Evolutionary conservation across 75 land plant genomes (phyloP), one percentile per base, ranked within the genome.

Genomic region (Selaginella moellendorffii): DNA sequence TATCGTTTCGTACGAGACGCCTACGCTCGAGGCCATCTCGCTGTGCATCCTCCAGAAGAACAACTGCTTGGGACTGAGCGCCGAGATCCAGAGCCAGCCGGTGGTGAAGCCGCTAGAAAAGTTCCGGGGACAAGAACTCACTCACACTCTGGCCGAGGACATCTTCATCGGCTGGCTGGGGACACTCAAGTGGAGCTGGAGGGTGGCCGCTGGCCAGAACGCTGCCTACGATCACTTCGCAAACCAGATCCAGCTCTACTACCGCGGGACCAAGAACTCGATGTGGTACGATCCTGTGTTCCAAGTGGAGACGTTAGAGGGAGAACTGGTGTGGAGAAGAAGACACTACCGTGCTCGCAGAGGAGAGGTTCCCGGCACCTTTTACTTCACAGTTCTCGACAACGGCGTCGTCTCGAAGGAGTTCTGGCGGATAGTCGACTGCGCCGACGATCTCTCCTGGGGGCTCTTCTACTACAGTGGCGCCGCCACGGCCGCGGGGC

Each of bases 201-300:
- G 92, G 30, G 95, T 92, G 10, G 85, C 83, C 2, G 88, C 89
- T 0, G 97, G 97, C 1, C 97, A 88, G 63, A 92, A 92, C 69
- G 97, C 96, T 2, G 97, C 97, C 10, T 92, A 92, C 72, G 97
- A 92, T 63, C 95, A 92, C 29, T 92, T 92, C 61, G 90, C 97
- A 30, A 84, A 84, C 22, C 97, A 92, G 69, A 88, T 77, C 61
- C 97, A 92, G 66, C 67, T 92, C 27, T 92, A 85, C 31, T 92
- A 88, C 63, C 72, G 95, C 36, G 97, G 97, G 24, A 89, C 88
- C 0, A 79, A 63, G 63, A 84, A 89, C 1, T 76, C 96, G 21
- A 78, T 92, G 54, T 92, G 97, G 97, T 92, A 92, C 56, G 97
- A 88, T 65, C 97, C 97, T 27, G 85, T 92, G 9, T 92, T 91